phyloP scores from a whole-genome alignment of 371 early-diverging fungal genomes.

The Mucor piriformis region DNA sequence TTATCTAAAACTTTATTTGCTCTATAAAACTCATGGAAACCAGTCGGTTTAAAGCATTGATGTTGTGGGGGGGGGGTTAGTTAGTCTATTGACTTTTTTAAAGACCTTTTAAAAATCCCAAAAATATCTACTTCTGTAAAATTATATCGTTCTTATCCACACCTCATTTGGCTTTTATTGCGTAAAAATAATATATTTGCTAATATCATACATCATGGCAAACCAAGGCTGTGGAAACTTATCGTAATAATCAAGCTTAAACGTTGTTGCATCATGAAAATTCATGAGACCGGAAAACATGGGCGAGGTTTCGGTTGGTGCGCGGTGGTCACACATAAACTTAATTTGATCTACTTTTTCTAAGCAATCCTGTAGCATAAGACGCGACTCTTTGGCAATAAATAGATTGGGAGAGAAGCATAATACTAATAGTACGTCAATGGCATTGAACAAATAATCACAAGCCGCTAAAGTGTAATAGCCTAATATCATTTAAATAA shows the following conservation, averaged over 20 bases:
- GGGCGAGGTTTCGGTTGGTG: neutral
- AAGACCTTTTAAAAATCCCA: too few species aligned
- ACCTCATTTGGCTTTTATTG: too few species aligned
- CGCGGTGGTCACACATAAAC: neutral
- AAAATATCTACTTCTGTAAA: too few species aligned
- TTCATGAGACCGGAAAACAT: neutral
- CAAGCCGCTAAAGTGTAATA: neutral
- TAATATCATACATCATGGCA: slow-evolving; percentile 18
- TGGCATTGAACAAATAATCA: slow-evolving; percentile 1
- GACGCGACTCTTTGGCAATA: slow-evolving; percentile 8
- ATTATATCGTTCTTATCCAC: too few species aligned
- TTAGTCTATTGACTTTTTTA: too few species aligned
- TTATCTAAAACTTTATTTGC: too few species aligned
- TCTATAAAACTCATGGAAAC: too few species aligned
- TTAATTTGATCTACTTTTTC: neutral
- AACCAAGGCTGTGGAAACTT: slow-evolving; percentile 21
- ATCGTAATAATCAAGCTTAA: slow-evolving; percentile 10
- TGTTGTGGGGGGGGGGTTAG: too few species aligned
- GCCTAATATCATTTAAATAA: neutral
- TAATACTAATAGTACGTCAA: slow-evolving; percentile 13
- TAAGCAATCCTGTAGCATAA: neutral
- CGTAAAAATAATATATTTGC: neutral
- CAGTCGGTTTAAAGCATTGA: too few species aligned
- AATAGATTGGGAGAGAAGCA: neutral
- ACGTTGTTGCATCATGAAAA: neutral